Base-by-base conservation (phyloP, 805 yeast genomes). In the Saccharomycopsis fibuligera region DNA sequence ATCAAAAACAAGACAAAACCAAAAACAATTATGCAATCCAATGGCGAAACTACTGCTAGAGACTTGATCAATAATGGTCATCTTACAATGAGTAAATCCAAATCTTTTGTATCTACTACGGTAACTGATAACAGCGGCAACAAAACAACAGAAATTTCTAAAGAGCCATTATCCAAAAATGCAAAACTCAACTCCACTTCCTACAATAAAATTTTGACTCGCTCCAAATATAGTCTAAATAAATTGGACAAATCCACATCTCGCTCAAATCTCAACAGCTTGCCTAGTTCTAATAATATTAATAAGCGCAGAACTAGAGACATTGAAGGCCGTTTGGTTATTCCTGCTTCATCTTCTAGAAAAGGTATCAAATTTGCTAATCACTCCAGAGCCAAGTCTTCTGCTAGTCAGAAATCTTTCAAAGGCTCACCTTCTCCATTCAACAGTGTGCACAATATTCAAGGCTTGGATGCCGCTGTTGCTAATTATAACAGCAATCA, bases 101-200 rank as follows among this genome's bases (percentile, higher is more conserved):
- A 65, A 43, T 66, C 68, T 56, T 68, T 65, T 47, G 67, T 64
- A 41, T 68, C 67, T 58, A 75, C 72, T 33, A 73, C 69, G 39
- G 64, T 65, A 17, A 60, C 60, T 22, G 66, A 66, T 52, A 58
- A 54, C 2, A 58, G 58, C 47, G 67, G 63, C 10, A 47, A 50
- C 25, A 46, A 36, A 14, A 27, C 24, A 4, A 50, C 54, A 16
- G 40, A 49, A 25, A 46, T 52, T 17, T 39, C 45, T 4, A 45
- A 46, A 21, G 50, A 52, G 24, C 53, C 50, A 14, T 27, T 46
- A 2, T 29, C 50, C 17, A 46, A 49, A 22, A 19, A 38, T 12
- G 50, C 47, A 14, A 52, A 30, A 33, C 19, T 45, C 23, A 19
- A 44, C 5, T 46, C 51, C 12, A 42, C 49, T 8, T 49, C 53